A percentile compares a stretch with the other conserved stretches of the same genome.
Evolutionary conservation across 2,329 filamentous ascomycete species (phyloP).

Genomic region (Pyricularia sp.): DNA sequence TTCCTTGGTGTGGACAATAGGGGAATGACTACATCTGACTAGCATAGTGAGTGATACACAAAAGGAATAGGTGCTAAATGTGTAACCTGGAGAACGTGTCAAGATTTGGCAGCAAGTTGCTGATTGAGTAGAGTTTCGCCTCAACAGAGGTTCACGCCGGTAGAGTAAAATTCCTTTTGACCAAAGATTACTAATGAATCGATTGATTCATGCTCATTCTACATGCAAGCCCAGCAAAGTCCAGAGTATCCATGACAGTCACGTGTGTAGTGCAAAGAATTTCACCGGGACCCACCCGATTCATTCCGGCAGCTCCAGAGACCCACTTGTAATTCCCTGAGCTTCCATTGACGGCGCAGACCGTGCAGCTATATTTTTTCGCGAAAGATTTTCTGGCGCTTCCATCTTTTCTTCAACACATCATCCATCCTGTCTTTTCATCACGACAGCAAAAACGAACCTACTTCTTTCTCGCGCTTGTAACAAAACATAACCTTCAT

Average conservation of each 20-base stretch:
- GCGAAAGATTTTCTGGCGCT: conserved; percentile 6
- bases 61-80: no score
- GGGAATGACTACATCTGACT: no score
- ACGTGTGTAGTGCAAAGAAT: not conserved
- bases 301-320: not conserved
- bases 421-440: conserved; percentile 6
- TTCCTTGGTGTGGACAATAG: not conserved
- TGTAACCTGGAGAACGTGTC: no score
- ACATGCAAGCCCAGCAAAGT: not conserved
- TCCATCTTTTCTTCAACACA: conserved; percentile 14
- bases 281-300: not conserved
- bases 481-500: conserved; percentile 19
- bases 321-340: conserved; percentile 3
- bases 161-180: not conserved
- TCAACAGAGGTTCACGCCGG: no score
- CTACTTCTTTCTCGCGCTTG: conserved; percentile 11
- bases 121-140: no score
- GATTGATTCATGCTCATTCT: not conserved
- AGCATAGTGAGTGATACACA: no score
- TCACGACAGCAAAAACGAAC: conserved; percentile 1
- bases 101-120: no score
- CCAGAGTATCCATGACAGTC: not conserved
- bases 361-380: conserved; percentile 1
- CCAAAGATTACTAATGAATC: not conserved
- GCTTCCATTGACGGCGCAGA: conserved; percentile 2